Percentiles rank a stretch among this genome's conserved stretches.
Conservation (phyloP, 495 filamentous ascomycete genomes). For the Neurospora sublineolata region DNA sequence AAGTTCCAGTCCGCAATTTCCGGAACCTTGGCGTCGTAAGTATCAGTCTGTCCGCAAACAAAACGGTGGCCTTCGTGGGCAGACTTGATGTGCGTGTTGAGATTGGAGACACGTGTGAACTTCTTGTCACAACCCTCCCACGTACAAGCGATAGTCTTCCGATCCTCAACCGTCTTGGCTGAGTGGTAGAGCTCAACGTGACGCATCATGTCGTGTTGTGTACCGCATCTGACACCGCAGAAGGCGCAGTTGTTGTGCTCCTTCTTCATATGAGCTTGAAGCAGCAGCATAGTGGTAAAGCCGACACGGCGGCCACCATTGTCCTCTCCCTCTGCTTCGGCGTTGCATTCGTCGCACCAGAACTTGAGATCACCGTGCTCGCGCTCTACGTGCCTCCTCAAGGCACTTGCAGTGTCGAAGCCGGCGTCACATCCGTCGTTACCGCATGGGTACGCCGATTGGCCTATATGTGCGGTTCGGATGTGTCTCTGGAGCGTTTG, state of each 20-base stretch:
- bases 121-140: conserved; percentile 52
- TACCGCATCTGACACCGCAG: conserved; percentile 54
- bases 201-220: conserved; percentile 47
- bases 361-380: conserved; percentile 58
- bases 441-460: conserved; percentile 58
- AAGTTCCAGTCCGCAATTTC: conserved; percentile 54
- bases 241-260: conserved; percentile 64
- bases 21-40: conserved; percentile 34
- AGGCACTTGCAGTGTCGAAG: conserved; percentile 57
- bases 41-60: conserved; percentile 58
- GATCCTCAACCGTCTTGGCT: conserved; percentile 45
- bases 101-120: conserved; percentile 69
- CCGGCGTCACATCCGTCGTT: conserved; percentile 53
- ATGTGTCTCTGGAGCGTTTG: conserved; percentile 79
- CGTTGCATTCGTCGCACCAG: conserved; percentile 57
- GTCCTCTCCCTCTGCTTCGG: conserved; percentile 15
- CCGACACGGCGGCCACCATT: conserved; percentile 27
- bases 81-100: conserved; percentile 64
- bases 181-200: conserved; percentile 64
- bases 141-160: conserved; percentile 52
- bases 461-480: conserved; percentile 53
- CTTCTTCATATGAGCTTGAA: conserved; percentile 59
- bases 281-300: conserved; percentile 58
- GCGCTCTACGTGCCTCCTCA: conserved; percentile 59
- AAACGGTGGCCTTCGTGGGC: conserved; percentile 62